Evolutionary conservation across 2,329 filamentous ascomycete species (phyloP), one percentile per base, ranked within the genome.

Genomic region (Colletotrichum somersetense): DNA sequence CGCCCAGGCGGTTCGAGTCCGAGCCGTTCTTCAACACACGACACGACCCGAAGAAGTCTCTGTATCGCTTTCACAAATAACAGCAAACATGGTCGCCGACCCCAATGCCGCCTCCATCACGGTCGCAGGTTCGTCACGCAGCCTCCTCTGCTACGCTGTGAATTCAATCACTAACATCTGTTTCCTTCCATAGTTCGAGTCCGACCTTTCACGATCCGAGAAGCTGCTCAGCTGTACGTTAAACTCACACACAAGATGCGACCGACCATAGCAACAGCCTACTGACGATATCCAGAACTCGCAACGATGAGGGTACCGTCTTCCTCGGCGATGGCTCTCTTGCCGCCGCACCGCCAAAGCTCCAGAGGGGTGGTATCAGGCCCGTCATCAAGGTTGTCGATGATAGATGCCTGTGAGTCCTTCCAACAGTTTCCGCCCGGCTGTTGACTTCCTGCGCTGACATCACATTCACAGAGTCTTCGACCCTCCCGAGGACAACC

Each of bases 241-340:
- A 20, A 61, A 3, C 30, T 23, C 50, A 5, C 2, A 1, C 11
- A 58, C 30, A 16, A 18, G 14, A 20, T 18, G 35, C 2, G 12
- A 46, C 16, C 16, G 12, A 46, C 16, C 16, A 40, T 14, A 6
- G 35, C 35, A 42, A 18, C 33, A 38, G 26, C 48, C 38, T 55
- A 35, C 73, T 74, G 64, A 75, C 38, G 7, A 20, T 10, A 10
- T 42, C 23, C 42, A 74, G 62, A 52, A 59, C 62, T 30, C 89
- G 87, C 79, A 89, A 83, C 78, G 96, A 99, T 77, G 96, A 98
- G 81, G 91, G 92, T 66, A 95, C 94, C 6, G 83, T 97, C 48
- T 99, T 99, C 80, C 89, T 99, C n/a, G 96, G 96, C 73, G 96
- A 99, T 81, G 96, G 96, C 72, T 98, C 96, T 23, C 87, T 99